phyloP scores from a whole-genome alignment of 768 basidiomycete species.

The Melanogaster broomeanus region DNA sequence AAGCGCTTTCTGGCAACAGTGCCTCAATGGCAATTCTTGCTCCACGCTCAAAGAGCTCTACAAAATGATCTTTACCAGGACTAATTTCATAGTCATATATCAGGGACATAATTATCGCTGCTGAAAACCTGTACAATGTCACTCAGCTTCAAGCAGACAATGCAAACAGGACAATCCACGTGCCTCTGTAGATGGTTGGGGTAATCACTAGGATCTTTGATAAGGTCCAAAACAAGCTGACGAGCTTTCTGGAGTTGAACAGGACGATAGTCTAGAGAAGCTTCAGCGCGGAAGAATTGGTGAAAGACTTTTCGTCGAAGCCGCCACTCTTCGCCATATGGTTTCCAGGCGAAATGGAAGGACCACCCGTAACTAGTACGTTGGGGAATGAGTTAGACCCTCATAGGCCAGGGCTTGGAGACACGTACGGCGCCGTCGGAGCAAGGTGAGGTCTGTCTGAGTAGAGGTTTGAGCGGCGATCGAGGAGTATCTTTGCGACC shows the following conservation, averaged over 20 bases:
- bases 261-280: not conserved
- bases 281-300: slow-evolving; percentile 1
- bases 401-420: not conserved
- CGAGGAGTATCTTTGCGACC: not conserved
- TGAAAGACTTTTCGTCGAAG: slow-evolving; percentile 2
- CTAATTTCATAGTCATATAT: slow-evolving; percentile 38
- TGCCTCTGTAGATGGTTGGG: not conserved
- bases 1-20: not conserved
- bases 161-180: not conserved
- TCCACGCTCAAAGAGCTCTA: slow-evolving; percentile 27
- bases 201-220: not conserved
- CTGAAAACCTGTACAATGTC: slow-evolving; percentile 26
- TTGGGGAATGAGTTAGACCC: no score
- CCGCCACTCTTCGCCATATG: slow-evolving; percentile 5
- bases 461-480: slow-evolving; percentile 1
- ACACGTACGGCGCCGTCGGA: not conserved
- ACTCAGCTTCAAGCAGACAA: not conserved
- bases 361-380: not conserved
- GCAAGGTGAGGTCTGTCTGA: slow-evolving; percentile 4
- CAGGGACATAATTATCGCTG: slow-evolving; percentile 34
- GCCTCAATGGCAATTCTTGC: not conserved
- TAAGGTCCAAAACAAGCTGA: not conserved
- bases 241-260: slow-evolving; percentile 3
- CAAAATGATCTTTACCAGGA: slow-evolving; percentile 34
- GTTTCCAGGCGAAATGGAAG: not conserved